Percentiles rank a stretch among this genome's conserved stretches.
These are phyloP conservation scores for Yamadazyma akitaensis DNA, from an alignment of 805 yeast genomes.

Conservation along the genomic window DNA sequence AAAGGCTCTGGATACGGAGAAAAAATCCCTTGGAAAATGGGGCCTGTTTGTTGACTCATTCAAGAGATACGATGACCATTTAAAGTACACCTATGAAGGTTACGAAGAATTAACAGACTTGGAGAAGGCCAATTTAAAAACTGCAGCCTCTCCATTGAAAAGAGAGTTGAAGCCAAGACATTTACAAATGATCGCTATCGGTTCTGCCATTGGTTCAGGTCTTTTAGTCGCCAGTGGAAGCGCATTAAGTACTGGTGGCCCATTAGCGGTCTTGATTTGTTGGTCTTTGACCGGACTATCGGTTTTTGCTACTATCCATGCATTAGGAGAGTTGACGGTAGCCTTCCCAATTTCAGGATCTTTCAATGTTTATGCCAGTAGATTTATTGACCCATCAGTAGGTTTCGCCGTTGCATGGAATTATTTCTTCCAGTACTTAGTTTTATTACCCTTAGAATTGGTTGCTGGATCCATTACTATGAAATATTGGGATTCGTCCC, in stretches of 20 bases:
- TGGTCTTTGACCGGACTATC: constrained; percentile 37
- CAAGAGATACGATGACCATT: constrained; percentile 27
- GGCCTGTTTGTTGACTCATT: constrained; percentile 48
- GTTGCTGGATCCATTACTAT: constrained; percentile 60
- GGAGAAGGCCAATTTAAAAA: constrained; percentile 38
- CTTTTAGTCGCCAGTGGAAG: constrained; percentile 41
- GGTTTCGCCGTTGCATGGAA: constrained; percentile 76
- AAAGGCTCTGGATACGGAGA: not conserved
- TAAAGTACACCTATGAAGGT: constrained; percentile 18
- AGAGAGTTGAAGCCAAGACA: constrained; percentile 34
- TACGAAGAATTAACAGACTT: constrained; percentile 27
- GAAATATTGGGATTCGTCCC: constrained; percentile 48
- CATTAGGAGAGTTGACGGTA: constrained; percentile 46
- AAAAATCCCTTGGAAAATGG: constrained; percentile 27
- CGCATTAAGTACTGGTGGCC: constrained; percentile 37
- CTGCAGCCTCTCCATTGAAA: constrained; percentile 37
- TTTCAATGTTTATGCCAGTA: constrained; percentile 55
- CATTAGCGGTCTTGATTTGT: constrained; percentile 38
- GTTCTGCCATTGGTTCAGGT: constrained; percentile 43
- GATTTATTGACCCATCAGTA: constrained; percentile 62
- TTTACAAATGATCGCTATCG: constrained; percentile 43
- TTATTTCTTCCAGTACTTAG: constrained; percentile 56
- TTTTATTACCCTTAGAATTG: constrained; percentile 62
- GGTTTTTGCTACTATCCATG: constrained; percentile 38
- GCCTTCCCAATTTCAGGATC: constrained; percentile 43